These are phyloP conservation scores for Salix viminalis DNA, from an alignment of 345 rosid species.

Conservation along the genomic window DNA sequence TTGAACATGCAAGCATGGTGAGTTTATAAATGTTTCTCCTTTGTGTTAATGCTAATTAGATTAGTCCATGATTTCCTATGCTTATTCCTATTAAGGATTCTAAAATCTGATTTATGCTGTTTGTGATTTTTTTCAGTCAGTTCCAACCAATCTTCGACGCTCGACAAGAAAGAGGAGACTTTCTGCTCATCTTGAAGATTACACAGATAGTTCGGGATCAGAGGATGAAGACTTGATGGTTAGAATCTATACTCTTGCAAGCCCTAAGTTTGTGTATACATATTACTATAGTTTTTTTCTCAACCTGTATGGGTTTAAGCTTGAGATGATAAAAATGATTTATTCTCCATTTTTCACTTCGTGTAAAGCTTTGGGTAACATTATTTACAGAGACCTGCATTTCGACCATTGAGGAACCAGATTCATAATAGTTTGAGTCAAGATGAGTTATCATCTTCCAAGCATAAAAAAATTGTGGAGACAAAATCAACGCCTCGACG, in stretches of 20 bases:
- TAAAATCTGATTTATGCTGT: constrained; percentile 18
- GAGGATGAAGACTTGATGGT: constrained; percentile 97
- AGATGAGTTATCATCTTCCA: constrained; percentile 55
- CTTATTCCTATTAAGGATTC: constrained; percentile 1
- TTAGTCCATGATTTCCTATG: constrained; percentile 1
- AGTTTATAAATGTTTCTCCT: constrained; percentile 3
- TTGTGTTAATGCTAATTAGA: constrained; percentile 18
- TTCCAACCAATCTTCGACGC: constrained; percentile 80
- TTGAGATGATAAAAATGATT: background rate
- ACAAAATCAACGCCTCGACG: constrained; percentile 78
- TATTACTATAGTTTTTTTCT: constrained; percentile 3
- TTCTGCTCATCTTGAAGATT: constrained; percentile 74
- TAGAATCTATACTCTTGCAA: constrained; percentile 26
- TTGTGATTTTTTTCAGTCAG: constrained; percentile 44
- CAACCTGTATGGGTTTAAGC: background rate
- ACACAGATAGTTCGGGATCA: constrained; percentile 85
- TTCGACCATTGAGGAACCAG: constrained; percentile 55
- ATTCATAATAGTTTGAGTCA: constrained; percentile 51
- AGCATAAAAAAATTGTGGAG: constrained; percentile 48
- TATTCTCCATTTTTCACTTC: constrained; percentile 1
- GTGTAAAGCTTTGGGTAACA: constrained; percentile 5
- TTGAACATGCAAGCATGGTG: background rate
- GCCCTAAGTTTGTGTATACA: background rate
- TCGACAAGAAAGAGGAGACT: constrained; percentile 89
- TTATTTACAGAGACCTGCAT: constrained; percentile 56